Base-by-base conservation (phyloP, 2,329 filamentous ascomycete genomes). In the Dactylellina cionopaga region DNA sequence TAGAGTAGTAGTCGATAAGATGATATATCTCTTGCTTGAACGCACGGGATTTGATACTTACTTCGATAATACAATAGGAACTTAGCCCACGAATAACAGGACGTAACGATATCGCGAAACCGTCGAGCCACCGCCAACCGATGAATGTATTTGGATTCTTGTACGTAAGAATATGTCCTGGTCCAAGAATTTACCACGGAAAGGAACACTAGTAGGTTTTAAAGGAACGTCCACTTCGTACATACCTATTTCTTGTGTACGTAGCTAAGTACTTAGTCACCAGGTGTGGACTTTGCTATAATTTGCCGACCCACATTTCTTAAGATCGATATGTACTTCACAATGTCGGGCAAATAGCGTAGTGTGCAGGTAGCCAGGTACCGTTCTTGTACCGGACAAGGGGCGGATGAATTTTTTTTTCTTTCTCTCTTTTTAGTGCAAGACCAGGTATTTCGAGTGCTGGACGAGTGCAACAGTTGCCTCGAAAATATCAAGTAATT, bases 331-430 rank as follows among this genome's bases (percentile, higher is more conserved):
- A 33, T 29, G 22, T 5, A 25, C 11, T 62, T 55, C 37, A 7
- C 44, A 35, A 54, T 63, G 41, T 63, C 66, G 66, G 66, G 44
- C 66, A 59, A 59, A 71, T 17, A 56, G 65, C 39, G 58, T 56
- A 31, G 31, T 43, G 47, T n/a, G n/a, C n/a, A n/a, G n/a, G n/a
- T 43, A 54, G 54, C 37, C 15, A 27, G 44, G 35, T 51, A 46
- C 37, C 37, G 17, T 43, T 29, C 43, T 35, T 46, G 55, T 39
- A 29, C 47, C 64, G 47, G 29, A n/a, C 22, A 24, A 51, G 46
- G 37, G 44, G n/a, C n/a, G 35, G 49, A 39, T 54, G 49, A n/a
- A n/a, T n/a, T n/a, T n/a, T n/a, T n/a, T n/a, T n/a, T n/a, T n/a
- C 27, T 54, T 54, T 54, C 25, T 9, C n/a, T 59, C n/a, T n/a